phyloP scores from a whole-genome alignment of 164 flowering plant genomes.

The Tetracentron sinense region DNA sequence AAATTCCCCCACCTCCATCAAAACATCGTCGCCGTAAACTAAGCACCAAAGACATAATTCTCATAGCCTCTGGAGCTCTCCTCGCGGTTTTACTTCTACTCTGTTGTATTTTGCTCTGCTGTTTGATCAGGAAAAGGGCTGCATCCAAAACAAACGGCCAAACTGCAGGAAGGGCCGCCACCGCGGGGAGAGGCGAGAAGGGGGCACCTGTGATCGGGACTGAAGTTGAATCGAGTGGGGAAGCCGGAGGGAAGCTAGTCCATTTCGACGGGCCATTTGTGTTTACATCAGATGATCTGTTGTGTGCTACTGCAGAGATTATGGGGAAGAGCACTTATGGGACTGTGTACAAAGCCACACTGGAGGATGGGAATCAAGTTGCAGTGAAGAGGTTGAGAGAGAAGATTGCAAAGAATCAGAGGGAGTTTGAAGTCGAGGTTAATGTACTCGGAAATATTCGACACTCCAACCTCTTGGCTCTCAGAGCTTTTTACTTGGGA shows the following conservation, averaged over 20 bases:
- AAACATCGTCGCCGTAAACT: slow-evolving; percentile 26
- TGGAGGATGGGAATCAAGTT: slow-evolving; percentile 84
- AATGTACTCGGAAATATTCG: slow-evolving; percentile 72
- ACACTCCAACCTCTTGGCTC: slow-evolving; percentile 70
- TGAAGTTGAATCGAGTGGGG: slow-evolving; percentile 56
- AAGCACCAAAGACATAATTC: slow-evolving; percentile 66
- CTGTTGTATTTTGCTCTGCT: slow-evolving; percentile 63
- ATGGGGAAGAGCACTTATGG: slow-evolving; percentile 96
- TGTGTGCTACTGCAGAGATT: slow-evolving; percentile 95
- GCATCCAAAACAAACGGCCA: slow-evolving; percentile 26
- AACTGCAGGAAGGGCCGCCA: slow-evolving; percentile 15
- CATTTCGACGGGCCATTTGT: slow-evolving; percentile 88
- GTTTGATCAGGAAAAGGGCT: slow-evolving; percentile 56
- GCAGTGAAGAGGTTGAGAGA: slow-evolving; percentile 94
- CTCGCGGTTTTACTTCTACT: slow-evolving; percentile 48
- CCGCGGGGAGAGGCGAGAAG: slow-evolving; percentile 32
- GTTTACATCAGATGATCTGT: slow-evolving; percentile 87
- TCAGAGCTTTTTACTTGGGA: slow-evolving; percentile 91
- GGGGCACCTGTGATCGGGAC: slow-evolving; percentile 31
- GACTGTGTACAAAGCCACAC: slow-evolving; percentile 86
- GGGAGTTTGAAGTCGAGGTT: slow-evolving; percentile 80
- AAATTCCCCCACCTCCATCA: slow-evolving; percentile 29
- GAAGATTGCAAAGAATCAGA: slow-evolving; percentile 73
- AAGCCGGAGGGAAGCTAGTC: slow-evolving; percentile 86
- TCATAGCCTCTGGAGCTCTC: slow-evolving; percentile 67